Evolutionary conservation across 257 asterid genomes (phyloP).

Genomic region (Pogostemon cablin): DNA sequence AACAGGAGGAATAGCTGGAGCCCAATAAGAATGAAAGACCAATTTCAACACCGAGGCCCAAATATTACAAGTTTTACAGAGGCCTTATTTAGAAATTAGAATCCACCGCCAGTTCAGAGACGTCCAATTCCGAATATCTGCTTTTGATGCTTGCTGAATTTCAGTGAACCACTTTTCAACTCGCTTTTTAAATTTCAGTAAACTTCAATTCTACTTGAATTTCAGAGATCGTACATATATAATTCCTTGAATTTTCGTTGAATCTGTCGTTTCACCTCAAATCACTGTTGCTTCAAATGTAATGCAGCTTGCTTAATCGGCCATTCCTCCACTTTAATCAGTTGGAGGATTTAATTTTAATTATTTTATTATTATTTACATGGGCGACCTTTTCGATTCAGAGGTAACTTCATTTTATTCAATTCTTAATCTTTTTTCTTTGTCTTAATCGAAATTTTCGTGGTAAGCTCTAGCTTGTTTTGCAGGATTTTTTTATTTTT

Average conservation of each 20-base stretch:
- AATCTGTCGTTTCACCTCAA: not conserved
- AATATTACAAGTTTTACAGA: too few relatives aligned
- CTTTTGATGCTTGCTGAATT: not conserved
- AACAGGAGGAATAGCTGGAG: not conserved
- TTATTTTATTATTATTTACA: not conserved
- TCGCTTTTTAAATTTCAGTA: not conserved
- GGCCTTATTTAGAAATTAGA: not conserved
- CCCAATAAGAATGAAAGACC: not conserved
- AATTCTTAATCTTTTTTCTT: not conserved
- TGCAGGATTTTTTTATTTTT: not conserved
- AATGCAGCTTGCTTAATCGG: slow-evolving; percentile 17
- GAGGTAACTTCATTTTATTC: slow-evolving; percentile 14
- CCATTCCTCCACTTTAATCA: not conserved
- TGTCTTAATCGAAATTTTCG: slow-evolving; percentile 7
- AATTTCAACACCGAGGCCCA: not conserved
- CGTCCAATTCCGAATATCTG: slow-evolving; percentile 11
- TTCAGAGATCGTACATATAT: not conserved
- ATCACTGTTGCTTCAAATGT: slow-evolving; percentile 30
- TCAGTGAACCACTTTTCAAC: slow-evolving; percentile 20
- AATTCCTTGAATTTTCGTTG: not conserved
- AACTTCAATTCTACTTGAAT: slow-evolving; percentile 8
- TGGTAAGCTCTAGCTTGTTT: not conserved
- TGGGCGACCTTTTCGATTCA: slow-evolving; percentile 22
- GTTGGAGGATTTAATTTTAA: not conserved
- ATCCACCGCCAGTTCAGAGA: not conserved